Base-by-base conservation (phyloP, 2,329 filamentous ascomycete genomes). In the Botrytis cinerea region DNA sequence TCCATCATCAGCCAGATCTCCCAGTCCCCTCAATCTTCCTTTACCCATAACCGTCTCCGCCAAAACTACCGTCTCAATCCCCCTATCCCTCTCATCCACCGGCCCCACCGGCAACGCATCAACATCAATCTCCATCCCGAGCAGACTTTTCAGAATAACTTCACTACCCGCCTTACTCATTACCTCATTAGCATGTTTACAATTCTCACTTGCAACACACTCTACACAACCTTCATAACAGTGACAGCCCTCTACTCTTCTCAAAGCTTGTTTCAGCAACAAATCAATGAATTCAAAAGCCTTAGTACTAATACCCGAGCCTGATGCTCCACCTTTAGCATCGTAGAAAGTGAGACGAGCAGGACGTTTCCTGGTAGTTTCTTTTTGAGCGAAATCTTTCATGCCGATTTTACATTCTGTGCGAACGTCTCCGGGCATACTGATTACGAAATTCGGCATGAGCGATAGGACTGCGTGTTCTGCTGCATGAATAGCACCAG, bases 261-360 rank as follows among this genome's bases (percentile, higher is more conserved):
- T 86, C 54, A 96, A 87, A 0, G 95, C 95, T 80, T 95, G 91
- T 32, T 84, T 84, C 1, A 98, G 86, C 48, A 98, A 84, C 48
- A 92, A 81, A 79, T 97, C 94, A 32, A 97, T 86, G 79, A 97
- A 97, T 79, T 98, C 95, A 79, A 98, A 98, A 0, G 94, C 95
- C 81, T 97, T 98, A 57, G 92, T 93, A 75, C 92, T 94, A 77
- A 98, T 97, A 0, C 96, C 96, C 0, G 90, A 92, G 0, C 95
- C 95, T 61, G 89, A 88, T 0, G 92, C 87, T 0, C 95, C 95
- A 12, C 96, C 96, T 82, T 97, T 97, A 4, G 94, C 92, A 81
- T 98, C 96, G 82, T 98, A 99, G 79, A 99, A 97, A 0, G 94
- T 97, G 66, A 99, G 83, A 0, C 96, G 86, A 0, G 94, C 96